These are phyloP conservation scores for Trichosporon sp. DNA, from an alignment of 1,284 basidiomycete genomes.

Conservation along the genomic window DNA sequence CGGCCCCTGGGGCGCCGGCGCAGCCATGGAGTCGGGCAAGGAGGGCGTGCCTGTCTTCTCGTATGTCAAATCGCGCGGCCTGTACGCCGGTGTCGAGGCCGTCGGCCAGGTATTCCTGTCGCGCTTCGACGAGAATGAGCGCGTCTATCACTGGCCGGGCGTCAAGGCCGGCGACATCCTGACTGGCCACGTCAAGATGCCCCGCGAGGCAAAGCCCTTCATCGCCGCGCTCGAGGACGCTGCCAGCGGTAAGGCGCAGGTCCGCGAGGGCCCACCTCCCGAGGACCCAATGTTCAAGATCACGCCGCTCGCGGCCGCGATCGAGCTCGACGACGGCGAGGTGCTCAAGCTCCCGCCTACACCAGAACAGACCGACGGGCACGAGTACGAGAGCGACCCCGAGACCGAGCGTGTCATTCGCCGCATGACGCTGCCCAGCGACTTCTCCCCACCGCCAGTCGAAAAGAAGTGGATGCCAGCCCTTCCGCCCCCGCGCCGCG, in stretches of 20 bases:
- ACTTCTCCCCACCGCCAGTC: neutral
- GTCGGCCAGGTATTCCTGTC: slow-evolving; percentile 59
- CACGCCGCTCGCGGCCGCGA: neutral
- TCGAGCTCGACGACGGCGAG: slow-evolving; percentile 53
- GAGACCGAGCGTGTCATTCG: slow-evolving; percentile 45
- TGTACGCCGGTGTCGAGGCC: slow-evolving; percentile 59
- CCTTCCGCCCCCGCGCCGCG: neutral
- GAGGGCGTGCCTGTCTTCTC: slow-evolving; percentile 57
- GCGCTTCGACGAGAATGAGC: slow-evolving; percentile 55
- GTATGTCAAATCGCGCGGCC: slow-evolving; percentile 56
- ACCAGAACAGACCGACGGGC: slow-evolving; percentile 52
- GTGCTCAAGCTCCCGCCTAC: slow-evolving; percentile 59
- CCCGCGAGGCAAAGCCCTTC: slow-evolving; percentile 57
- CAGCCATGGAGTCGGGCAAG: slow-evolving; percentile 58
- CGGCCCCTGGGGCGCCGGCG: slow-evolving; percentile 61
- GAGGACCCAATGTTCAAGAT: slow-evolving; percentile 36
- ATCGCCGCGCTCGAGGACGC: slow-evolving; percentile 59
- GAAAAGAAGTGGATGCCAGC: slow-evolving; percentile 11
- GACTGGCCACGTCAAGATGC: slow-evolving; percentile 50
- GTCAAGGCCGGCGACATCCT: slow-evolving; percentile 58
- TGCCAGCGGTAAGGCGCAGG: slow-evolving; percentile 61
- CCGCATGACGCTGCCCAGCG: slow-evolving; percentile 14
- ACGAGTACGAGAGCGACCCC: slow-evolving; percentile 50
- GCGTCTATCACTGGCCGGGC: slow-evolving; percentile 57
- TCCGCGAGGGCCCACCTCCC: slow-evolving; percentile 48